Base-by-base conservation (phyloP, 768 basidiomycete species). In the Tulasnella sp. region DNA sequence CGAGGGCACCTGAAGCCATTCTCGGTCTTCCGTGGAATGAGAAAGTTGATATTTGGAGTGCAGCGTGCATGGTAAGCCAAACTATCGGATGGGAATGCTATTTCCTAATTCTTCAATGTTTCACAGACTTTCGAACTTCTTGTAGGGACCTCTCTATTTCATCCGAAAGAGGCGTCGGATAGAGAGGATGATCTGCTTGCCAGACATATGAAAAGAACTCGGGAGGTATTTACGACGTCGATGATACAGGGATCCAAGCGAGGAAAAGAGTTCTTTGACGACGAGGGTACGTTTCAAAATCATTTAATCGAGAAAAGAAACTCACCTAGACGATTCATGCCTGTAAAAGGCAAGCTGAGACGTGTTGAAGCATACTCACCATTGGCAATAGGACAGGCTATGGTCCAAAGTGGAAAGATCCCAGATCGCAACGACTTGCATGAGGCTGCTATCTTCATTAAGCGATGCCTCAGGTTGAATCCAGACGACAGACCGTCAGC, bases 21-120 rank as follows among this genome's bases (percentile, higher is more conserved):
- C 41, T 59, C 0, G 57, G n/a, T 5, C 27, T 45, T 39, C 1
- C 6, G 4, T 52, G 58, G 58, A 48, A 46, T 5, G 37, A 55
- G 1, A 48, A 54, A 1, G 28, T 48, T 7, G 55, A 59, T 31
- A 54, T 54, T 10, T 59, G 57, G 51, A 46, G 37, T 25, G 27
- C 57, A 4, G 59, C 53, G 7, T 57, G 53, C 44, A 28, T 58
- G 35, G 59, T 58, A 32, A n/a, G 55, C 37, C 20, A 27, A 19
- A 35, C 34, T 35, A 12, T 35, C 34, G 12, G 12, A 35, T 35
- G 34, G 12, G 34, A 19, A 35, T 7, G 15, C 8, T 46, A 8
- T 45, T 19, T 24, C 8, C 7, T 12, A 8, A 6, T 15, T 49
- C n/a, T 13, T 2, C 35, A 12, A 56, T 35, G 19, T 53, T 53